A percentile compares a stretch with the other conserved stretches of the same genome.
These are phyloP conservation scores for Penicillium olsonii DNA, from an alignment of 2,329 filamentous ascomycete genomes.

Conservation along the genomic window DNA sequence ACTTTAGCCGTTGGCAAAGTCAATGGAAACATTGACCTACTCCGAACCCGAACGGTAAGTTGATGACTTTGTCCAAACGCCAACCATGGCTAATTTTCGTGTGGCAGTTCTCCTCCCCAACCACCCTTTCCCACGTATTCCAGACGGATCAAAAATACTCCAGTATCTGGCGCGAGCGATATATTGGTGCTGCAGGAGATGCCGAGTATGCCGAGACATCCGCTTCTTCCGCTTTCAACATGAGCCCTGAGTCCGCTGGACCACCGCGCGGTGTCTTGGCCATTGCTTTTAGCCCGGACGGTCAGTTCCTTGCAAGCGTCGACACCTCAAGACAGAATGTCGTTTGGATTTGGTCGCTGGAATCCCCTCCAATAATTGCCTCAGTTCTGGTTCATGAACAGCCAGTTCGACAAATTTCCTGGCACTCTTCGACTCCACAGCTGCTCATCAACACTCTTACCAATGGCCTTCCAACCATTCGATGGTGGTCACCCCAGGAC, in stretches of 20 bases:
- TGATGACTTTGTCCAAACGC: not conserved
- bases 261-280: slow-evolving; percentile 38
- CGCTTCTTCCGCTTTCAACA: slow-evolving; percentile 38
- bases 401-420: slow-evolving; percentile 41
- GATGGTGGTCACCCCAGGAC: slow-evolving; percentile 35
- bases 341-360: slow-evolving; percentile 48
- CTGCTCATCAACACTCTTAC: slow-evolving; percentile 43
- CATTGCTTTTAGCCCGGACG: slow-evolving; percentile 43
- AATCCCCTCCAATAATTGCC: slow-evolving; percentile 27
- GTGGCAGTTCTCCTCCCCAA: slow-evolving; percentile 35
- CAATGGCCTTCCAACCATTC: slow-evolving; percentile 32
- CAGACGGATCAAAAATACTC: slow-evolving; percentile 32
- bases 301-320: slow-evolving; percentile 40
- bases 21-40: slow-evolving; percentile 52
- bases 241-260: slow-evolving; percentile 31
- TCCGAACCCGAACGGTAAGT: slow-evolving; percentile 46
- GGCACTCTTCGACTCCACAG: slow-evolving; percentile 40
- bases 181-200: slow-evolving; percentile 28
- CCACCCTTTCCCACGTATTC: slow-evolving; percentile 37
- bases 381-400: slow-evolving; percentile 47
- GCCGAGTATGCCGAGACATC: slow-evolving; percentile 41
- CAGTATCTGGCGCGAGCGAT: slow-evolving; percentile 39
- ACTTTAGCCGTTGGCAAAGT: slow-evolving; percentile 53
- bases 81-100: slow-evolving; percentile 3
- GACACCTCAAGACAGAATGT: slow-evolving; percentile 45